A percentile compares a stretch with the other conserved stretches of the same genome.
Evolutionary conservation across 1,284 basidiomycete genomes (phyloP).

Genomic region (Xerocomus nothofagi): DNA sequence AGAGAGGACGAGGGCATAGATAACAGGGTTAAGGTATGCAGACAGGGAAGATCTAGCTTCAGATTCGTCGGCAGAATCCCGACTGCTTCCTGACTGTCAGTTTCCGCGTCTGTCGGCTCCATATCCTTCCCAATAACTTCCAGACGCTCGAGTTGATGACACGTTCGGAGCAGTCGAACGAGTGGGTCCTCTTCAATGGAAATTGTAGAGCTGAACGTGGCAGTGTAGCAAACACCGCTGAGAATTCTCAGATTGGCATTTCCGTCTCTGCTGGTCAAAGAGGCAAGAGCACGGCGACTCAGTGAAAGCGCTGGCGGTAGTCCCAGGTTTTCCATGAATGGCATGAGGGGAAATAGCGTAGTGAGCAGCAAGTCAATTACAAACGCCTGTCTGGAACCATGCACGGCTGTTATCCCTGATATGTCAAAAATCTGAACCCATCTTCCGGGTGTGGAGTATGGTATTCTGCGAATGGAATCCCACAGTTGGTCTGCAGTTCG

Average conservation of each 20-base stretch:
- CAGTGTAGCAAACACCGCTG: constrained; percentile 60
- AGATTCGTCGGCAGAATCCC: constrained; percentile 18
- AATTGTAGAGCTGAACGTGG: constrained; percentile 31
- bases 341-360: constrained; percentile 65
- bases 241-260: constrained; percentile 55
- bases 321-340: constrained; percentile 61
- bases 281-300: constrained; percentile 57
- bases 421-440: constrained; percentile 78
- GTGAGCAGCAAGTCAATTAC: constrained; percentile 60
- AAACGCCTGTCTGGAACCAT: constrained; percentile 47
- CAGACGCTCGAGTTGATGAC: constrained; percentile 63
- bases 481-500: constrained; percentile 69
- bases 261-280: constrained; percentile 57
- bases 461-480: constrained; percentile 83
- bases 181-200: constrained; percentile 47
- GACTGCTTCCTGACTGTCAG: constrained; percentile 25
- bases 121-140: constrained; percentile 63
- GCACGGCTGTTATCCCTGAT: constrained; percentile 48
- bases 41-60: constrained; percentile 52
- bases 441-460: constrained; percentile 79
- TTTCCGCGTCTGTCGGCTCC: constrained; percentile 50
- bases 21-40: constrained; percentile 65
- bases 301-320: constrained; percentile 62
- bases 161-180: constrained; percentile 55
- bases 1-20: constrained; percentile 68